Evolutionary conservation across 2,329 filamentous ascomycete species (phyloP).

Genomic region (Diplocarpon rosae): DNA sequence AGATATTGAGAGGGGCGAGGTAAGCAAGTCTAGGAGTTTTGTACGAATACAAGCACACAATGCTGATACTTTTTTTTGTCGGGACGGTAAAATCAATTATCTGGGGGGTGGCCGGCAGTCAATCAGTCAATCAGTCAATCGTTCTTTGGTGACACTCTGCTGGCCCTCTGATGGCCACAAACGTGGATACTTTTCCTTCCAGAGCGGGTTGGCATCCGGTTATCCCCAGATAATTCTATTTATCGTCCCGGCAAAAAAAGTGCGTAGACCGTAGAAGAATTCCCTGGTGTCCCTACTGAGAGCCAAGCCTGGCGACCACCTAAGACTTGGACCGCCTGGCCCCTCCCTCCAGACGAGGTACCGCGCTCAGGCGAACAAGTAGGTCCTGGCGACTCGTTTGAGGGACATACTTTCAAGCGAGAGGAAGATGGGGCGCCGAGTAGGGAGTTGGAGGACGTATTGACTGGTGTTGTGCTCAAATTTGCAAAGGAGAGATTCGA

Average conservation of each 20-base stretch:
- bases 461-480: slow-evolving; percentile 55
- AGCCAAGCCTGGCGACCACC: slow-evolving; percentile 38
- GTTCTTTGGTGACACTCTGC: no score
- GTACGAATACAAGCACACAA: no score
- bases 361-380: slow-evolving; percentile 45
- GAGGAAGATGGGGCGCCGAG: slow-evolving; percentile 39
- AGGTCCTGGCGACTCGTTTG: slow-evolving; percentile 35
- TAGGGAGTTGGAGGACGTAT: slow-evolving; percentile 54
- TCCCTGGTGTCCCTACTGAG: not conserved
- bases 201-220: no score
- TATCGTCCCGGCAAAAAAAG: not conserved
- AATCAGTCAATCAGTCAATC: no score
- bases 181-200: no score
- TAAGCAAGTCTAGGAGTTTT: slow-evolving; percentile 17
- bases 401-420: slow-evolving; percentile 40
- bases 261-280: slow-evolving; percentile 11
- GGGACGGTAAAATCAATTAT: no score
- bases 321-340: slow-evolving; percentile 76
- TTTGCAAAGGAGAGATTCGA: slow-evolving; percentile 56
- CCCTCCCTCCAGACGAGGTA: slow-evolving; percentile 50
- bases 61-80: no score
- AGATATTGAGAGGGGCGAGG: slow-evolving; percentile 27
- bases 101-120: no score
- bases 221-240: no score
- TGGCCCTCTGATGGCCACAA: no score